Conservation (phyloP, 1,139 yeast genomes). For the Pneumocystis murina region DNA sequence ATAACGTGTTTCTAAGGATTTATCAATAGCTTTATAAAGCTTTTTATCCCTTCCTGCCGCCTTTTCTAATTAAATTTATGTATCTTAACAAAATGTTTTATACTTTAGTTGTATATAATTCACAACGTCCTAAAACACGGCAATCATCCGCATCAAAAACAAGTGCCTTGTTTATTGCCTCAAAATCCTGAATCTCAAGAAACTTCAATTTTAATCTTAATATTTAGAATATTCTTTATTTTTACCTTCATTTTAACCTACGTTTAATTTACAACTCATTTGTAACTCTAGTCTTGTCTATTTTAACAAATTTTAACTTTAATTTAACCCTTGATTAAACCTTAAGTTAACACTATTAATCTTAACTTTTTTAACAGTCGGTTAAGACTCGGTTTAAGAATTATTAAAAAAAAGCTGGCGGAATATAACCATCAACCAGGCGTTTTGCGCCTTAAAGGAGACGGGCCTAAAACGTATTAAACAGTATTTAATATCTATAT, state of each 20-base stretch:
- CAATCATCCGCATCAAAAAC: constrained; percentile 80
- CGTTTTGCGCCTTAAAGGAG: neutral
- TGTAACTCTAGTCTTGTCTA: too few relatives aligned
- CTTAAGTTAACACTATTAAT: neutral
- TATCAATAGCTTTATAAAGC: constrained; percentile 72
- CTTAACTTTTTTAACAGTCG: neutral
- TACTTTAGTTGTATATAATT: constrained; percentile 71
- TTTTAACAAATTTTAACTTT: too few relatives aligned
- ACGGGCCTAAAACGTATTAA: neutral
- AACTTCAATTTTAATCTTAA: constrained; percentile 33
- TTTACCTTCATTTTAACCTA: neutral
- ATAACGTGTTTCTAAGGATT: constrained; percentile 33
- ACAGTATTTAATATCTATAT: too few relatives aligned
- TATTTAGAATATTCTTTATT: too few relatives aligned
- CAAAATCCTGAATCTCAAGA: constrained; percentile 82
- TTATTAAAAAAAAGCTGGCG: neutral
- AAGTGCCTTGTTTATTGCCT: constrained; percentile 71
- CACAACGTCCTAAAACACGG: constrained; percentile 84
- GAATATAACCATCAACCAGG: neutral
- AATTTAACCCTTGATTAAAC: neutral
- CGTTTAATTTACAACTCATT: too few relatives aligned
- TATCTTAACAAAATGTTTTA: neutral
- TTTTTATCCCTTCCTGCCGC: constrained; percentile 83
- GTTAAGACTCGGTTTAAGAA: neutral
- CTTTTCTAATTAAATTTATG: neutral